Evolutionary conservation across 306 rosid genomes (phyloP), one percentile per base, ranked within the genome.

Genomic region (Vigna nakashimae): DNA sequence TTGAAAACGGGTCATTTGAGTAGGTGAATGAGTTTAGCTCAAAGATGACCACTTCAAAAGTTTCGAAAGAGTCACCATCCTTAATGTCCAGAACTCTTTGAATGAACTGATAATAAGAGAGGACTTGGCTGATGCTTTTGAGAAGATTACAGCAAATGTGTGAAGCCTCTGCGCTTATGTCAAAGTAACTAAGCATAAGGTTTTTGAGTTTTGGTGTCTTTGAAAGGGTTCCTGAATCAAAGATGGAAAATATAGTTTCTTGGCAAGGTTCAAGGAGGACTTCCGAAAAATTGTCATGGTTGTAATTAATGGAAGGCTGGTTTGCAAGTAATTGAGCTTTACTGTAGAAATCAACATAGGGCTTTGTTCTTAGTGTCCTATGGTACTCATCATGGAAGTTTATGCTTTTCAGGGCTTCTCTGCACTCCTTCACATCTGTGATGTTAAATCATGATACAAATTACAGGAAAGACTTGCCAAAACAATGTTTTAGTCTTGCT

Each of bases 101-200:
- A 9, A 89, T 71, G 79, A 51, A 79, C 1, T n/a, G 16, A 26
- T 84, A 65, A 62, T 49, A 81, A 6, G 82, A 87, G 20, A 85
- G 80, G 55, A 87, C 46, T 14, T 64, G 79, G 66, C 79, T 78
- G 17, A 86, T 77, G 88, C 81, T 81, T 73, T 71, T 78, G 62
- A 91, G 88, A 68, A 91, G 89, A 36, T 78, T 72, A 71, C 76
- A 71, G 65, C 89, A 89, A 34, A 89, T 62, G n/a, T 62, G 75
- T n/a, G 93, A 87, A 60, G 90, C 89, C 48, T 85, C 89, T 1
- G 90, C 90, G 34, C 84, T 91, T 4, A 84, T 80, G 36, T 86
- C 83, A 57, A 89, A 89, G 88, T 76, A 91, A n/a, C 67, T 79
- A 30, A 87, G 82, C 77, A 91, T 70, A 2, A 87, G 83, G 60